Conservation (phyloP, 371 early-diverging fungal species). For the Vairimorpha necatrix region DNA sequence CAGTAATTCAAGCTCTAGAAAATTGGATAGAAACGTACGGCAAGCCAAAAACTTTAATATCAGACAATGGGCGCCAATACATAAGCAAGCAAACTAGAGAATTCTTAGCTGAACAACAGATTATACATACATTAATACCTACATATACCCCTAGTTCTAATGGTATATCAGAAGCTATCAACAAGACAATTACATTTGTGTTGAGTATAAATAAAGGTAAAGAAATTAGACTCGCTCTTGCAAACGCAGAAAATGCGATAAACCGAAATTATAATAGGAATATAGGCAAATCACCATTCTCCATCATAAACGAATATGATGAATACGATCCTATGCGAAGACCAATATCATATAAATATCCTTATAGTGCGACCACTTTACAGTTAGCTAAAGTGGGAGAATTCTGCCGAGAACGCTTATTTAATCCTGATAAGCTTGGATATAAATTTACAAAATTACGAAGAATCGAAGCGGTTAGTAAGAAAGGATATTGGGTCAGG, state of each 20-base stretch:
- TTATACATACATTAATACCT: constrained; percentile 6
- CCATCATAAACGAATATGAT: neutral
- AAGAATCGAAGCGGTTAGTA: neutral
- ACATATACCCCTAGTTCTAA: neutral
- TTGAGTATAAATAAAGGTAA: neutral
- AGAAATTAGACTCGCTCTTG: neutral
- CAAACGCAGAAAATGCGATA: neutral
- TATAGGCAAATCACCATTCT: neutral
- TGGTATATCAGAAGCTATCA: constrained; percentile 3
- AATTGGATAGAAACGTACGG: constrained; percentile 11
- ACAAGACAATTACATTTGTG: neutral
- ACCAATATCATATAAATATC: neutral
- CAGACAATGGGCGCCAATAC: constrained; percentile 29
- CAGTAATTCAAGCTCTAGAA: neutral
- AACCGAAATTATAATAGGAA: neutral
- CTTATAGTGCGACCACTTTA: neutral
- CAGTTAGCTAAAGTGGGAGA: neutral
- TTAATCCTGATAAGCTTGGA: neutral
- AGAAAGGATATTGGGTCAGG: neutral
- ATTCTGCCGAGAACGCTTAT: neutral
- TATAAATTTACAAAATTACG: neutral
- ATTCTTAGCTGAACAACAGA: neutral
- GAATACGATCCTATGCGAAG: neutral
- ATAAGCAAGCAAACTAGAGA: constrained; percentile 10
- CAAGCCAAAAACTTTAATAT: neutral